Evolutionary conservation across 2,329 filamentous ascomycete species (phyloP), one percentile per base, ranked within the genome.

Genomic region (Coniochaeta pulveracea): DNA sequence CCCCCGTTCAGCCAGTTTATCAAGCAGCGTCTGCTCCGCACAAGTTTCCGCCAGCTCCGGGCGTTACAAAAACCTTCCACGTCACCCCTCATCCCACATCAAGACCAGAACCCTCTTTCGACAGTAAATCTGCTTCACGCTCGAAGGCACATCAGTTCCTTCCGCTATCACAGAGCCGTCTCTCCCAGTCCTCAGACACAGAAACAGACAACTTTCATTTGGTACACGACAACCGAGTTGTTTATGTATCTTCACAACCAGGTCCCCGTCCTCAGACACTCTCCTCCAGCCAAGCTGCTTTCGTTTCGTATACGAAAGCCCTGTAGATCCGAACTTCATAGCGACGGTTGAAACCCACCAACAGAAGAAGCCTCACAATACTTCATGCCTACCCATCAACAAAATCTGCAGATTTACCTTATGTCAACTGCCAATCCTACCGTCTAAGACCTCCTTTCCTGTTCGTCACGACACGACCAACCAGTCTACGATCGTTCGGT

Each of bases 171-270:
- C 28, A 17, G 15, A 12, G 12, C 28, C 28, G 28, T 31, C 16
- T 12, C 28, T 28, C 28, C 25, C 28, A 15, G 24, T 23, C 32
- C 18, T 29, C 27, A 19, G 35, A 16, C 24, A 24, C 17, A 21
- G 33, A 28, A 25, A 35, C 26, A 17, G 35, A 32, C 29, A 40
- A 42, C 40, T 44, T 41, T 44, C 37, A 40, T 40, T 43, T 37
- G 41, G 47, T 46, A 55, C 56, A 42, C 54, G 47, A 44, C 52
- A 48, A 55, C 51, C 56, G 54, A 58, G 66, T 67, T 81, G 85
- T 93, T 83, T 93, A 93, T 93, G 86, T 93, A 93, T 94, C 86
- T 86, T 85, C 81, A 85, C 84, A 81, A 82, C 78, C 60, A 71
- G 56, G 75, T 75, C 76, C 76, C 83, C 82, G 78, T 85, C 79